Evolutionary conservation across 768 basidiomycete genomes (phyloP).

Genomic region (Amylocystis lapponica): DNA sequence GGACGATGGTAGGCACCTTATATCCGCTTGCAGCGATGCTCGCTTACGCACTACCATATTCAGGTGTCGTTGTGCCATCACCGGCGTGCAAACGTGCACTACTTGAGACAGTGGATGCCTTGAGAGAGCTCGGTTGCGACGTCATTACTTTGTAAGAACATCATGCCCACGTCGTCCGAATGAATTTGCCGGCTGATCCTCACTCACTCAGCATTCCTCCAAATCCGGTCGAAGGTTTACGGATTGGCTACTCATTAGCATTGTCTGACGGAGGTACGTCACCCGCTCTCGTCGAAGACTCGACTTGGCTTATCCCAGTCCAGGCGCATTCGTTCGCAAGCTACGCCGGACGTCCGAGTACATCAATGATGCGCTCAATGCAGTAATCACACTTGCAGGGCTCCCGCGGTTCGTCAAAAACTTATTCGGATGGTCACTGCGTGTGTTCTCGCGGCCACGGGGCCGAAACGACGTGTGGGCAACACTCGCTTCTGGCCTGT

Average conservation of each 20-base stretch:
- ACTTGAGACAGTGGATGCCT: constrained; percentile 26
- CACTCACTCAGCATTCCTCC: constrained; percentile 2
- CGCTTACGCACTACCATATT: not conserved
- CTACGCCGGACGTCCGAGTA: constrained; percentile 9
- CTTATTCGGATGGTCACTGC: constrained; percentile 16
- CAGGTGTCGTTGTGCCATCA: constrained; percentile 33
- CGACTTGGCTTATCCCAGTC: constrained; percentile 5
- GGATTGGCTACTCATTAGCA: constrained; percentile 24
- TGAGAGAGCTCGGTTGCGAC: constrained; percentile 33
- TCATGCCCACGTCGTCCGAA: constrained; percentile 6
- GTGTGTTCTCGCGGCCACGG: constrained; percentile 19
- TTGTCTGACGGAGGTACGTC: constrained; percentile 25
- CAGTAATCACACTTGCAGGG: too few species aligned
- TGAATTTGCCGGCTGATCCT: not conserved
- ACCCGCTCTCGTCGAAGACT: not conserved
- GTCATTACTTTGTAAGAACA: constrained; percentile 37
- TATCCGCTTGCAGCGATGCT: not conserved
- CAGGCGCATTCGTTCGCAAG: too few species aligned
- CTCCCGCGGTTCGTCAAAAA: constrained; percentile 22
- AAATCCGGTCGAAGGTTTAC: constrained; percentile 20
- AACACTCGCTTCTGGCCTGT: constrained; percentile 15
- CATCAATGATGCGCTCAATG: not conserved
- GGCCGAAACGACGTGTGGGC: constrained; percentile 25
- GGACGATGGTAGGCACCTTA: constrained; percentile 32
- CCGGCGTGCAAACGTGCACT: constrained; percentile 38